Evolutionary conservation across 2,329 filamentous ascomycete genomes (phyloP).

Genomic region (Phoma sp.): DNA sequence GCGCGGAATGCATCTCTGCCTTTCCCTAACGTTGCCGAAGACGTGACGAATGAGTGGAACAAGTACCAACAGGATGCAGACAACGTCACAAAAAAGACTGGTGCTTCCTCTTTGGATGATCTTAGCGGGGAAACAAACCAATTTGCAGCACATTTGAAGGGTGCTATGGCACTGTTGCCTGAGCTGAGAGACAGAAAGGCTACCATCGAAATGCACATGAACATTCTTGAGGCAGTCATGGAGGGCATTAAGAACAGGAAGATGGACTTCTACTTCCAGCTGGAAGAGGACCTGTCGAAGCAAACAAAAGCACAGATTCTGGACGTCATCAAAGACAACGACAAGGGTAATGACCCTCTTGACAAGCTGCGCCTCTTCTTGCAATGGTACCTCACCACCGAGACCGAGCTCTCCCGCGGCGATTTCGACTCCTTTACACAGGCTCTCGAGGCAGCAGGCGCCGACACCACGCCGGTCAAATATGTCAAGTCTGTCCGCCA

Average conservation of each 20-base stretch:
- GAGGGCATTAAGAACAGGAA: conserved; percentile 93
- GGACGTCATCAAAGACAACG: conserved; percentile 79
- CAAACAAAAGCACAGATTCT: conserved; percentile 88
- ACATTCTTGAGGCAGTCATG: conserved; percentile 80
- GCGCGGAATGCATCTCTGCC: conserved; percentile 86
- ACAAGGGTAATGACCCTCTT: conserved; percentile 80
- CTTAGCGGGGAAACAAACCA: conserved; percentile 86
- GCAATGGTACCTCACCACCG: conserved; percentile 89
- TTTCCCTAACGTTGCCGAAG: conserved; percentile 94
- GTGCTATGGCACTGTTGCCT: conserved; percentile 89
- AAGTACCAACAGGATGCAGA: conserved; percentile 95
- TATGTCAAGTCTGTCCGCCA: conserved; percentile 85
- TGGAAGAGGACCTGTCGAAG: conserved; percentile 91
- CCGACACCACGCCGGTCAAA: conserved; percentile 76
- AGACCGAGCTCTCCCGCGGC: conserved; percentile 79
- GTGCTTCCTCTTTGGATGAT: conserved; percentile 89
- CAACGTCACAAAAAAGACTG: conserved; percentile 93
- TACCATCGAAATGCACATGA: conserved; percentile 92
- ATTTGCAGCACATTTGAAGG: conserved; percentile 92
- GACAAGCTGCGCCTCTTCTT: conserved; percentile 95
- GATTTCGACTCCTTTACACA: conserved; percentile 90
- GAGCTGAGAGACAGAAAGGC: conserved; percentile 90
- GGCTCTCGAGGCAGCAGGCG: conserved; percentile 75
- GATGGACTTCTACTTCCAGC: conserved; percentile 92
- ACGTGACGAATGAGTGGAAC: conserved; percentile 91